Conservation (phyloP, 2,329 filamentous ascomycete genomes). For the Microsporum ferrugineum region DNA sequence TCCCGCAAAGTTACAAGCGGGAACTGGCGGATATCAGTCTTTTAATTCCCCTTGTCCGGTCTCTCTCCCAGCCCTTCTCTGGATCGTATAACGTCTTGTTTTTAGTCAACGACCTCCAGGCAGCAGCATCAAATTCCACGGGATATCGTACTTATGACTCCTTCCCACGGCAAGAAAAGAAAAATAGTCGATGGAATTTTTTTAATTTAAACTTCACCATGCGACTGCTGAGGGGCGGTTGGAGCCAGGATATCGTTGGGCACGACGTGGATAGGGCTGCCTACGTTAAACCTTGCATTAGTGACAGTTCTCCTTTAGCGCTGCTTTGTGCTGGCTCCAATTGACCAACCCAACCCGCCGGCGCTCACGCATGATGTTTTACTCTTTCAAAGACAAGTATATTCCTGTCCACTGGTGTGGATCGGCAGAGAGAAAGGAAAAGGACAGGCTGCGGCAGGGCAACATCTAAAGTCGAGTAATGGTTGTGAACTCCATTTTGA, state of each 20-base stretch:
- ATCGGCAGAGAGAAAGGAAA: neutral
- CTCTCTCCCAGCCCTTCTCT: neutral
- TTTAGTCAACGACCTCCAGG: neutral
- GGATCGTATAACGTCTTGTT: neutral
- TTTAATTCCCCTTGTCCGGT: neutral
- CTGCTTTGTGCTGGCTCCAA: constrained; percentile 12
- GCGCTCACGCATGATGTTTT: constrained; percentile 2
- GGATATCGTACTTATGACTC: neutral
- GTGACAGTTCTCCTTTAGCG: constrained; percentile 6
- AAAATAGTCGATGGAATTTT: neutral
- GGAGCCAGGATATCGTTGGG: constrained; percentile 7
- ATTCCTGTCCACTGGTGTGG: neutral
- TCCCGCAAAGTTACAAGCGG: constrained; percentile 1
- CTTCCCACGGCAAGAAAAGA: neutral
- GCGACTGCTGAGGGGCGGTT: constrained; percentile 2
- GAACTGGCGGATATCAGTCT: neutral
- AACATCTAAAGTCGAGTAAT: neutral
- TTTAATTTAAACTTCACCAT: neutral
- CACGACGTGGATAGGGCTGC: constrained; percentile 8
- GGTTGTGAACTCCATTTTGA: neutral
- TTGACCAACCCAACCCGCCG: constrained; percentile 8
- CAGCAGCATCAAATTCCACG: neutral
- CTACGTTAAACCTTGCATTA: constrained; percentile 11
- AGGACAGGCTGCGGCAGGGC: neutral
- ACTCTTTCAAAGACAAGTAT: neutral